Evolutionary conservation across 768 basidiomycete species (phyloP), one percentile per base, ranked within the genome.

Genomic region (Gloeophyllum trabeum): DNA sequence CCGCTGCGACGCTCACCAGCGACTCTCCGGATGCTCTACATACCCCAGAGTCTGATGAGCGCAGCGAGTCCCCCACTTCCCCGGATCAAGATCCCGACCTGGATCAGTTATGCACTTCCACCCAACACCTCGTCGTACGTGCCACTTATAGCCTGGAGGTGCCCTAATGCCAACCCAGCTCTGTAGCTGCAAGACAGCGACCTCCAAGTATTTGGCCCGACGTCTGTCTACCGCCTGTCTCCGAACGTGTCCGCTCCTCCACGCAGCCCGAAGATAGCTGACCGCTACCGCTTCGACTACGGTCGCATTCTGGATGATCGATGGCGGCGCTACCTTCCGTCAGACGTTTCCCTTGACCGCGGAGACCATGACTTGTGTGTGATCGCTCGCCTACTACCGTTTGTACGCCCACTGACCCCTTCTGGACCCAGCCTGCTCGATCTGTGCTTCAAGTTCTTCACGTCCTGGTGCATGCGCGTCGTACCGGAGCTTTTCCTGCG

Each of bases 401-500:
- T 2, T 19, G 13, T 24, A 23, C 14, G 3, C 18, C 10, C 25
- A 23, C 14, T 40, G 7, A 22, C 26, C 24, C n/a, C 12, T n/a
- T 20, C 16, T 22, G 26, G 45, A 25, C n/a, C 20, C 42, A 63
- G 61, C 22, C 53, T 67, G 12, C 57, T 69, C 24, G 57, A 58
- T 28, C 51, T 62, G n/a, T 48, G 63, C 25, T 65, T 67, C 54
- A 61, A 59, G 28, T 64, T 63, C 48, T 64, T 61, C 51, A 57
- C 62, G 6, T 55, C 55, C 21, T 69, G 64, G 64, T 53, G 57
- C 30, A 52, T 64, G 23, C 66, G 67, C 32, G 54, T 65, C 36
- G 56, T 66, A 2, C 65, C 67, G 6, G 50, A 56, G 24, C 56
- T 67, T 20, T 67, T 69, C 48, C 54, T 63, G 13, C 56, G 60